Evolutionary conservation across 1,139 yeast species (phyloP), one percentile per base, ranked within the genome.

Genomic region (Pichia sp.): DNA sequence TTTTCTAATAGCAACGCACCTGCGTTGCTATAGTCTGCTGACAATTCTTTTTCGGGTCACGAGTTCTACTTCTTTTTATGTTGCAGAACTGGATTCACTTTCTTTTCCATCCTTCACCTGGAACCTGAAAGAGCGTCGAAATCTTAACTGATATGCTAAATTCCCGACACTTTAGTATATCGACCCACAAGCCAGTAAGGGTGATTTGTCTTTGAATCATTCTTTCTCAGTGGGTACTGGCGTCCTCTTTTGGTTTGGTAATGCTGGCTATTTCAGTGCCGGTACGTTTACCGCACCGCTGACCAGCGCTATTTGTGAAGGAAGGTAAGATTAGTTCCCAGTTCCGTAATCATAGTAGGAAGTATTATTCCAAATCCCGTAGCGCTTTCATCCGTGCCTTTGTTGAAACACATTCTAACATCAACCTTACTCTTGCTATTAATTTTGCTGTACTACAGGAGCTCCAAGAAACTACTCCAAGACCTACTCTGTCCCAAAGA

Each of bases 381-480:
- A 16, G 16, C n/a, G 33, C 6, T 33, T 5, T 46, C 8, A 9
- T 48, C 47, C 40, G 27, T 6, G 7, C 31, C 24, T 14, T 38
- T 36, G 30, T 27, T 20, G 4, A 27, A 29, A n/a, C 38, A 8
- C 24, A 50, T 31, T 30, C 55, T 55, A 54, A 55, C 61, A 46
- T 48, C 30, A 24, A 7, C 42, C 12, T 16, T 24, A 12, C 10
- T 52, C 40, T 46, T 27, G 12, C 34, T 44, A 41, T 34, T 17
- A 34, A 10, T 4, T 46, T 41, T 45, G 6, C 17, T 46, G 38
- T 55, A 14, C 14, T 31, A 38, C 41, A 86, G 93, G 93, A 83
- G 95, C 95, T 71, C 98, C 99, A 83, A 88, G 96, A 85, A 89
- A 96, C 76, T 87, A 91, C 89, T 92, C 98, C 72, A 93, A 93